Percentiles rank a stretch among this genome's conserved stretches.
These are phyloP conservation scores for Endocalyx cinctus DNA, from an alignment of 2,329 filamentous ascomycete genomes.

Conservation along the genomic window DNA sequence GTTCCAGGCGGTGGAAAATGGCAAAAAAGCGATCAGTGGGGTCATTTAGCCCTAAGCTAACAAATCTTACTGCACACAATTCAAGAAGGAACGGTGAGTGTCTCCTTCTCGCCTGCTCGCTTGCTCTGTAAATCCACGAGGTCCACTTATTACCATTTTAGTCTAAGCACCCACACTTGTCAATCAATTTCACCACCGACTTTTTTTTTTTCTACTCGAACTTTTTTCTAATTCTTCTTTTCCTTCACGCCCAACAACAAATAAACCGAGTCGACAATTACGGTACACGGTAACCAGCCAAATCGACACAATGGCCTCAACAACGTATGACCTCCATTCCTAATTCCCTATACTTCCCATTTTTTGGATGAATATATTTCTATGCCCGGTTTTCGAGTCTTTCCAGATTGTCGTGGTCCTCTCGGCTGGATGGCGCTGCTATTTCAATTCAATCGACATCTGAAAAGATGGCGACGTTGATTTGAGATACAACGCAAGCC, in stretches of 20 bases:
- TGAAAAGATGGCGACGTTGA: conserved; percentile 17
- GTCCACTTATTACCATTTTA: no score
- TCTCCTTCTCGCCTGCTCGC: neutral
- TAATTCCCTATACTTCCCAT: conserved; percentile 13
- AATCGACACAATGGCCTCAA: conserved; percentile 31
- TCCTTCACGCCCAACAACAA: conserved; percentile 14
- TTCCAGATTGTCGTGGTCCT: conserved; percentile 77
- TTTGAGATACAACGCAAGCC: conserved; percentile 45
- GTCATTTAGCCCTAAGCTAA: conserved; percentile 1
- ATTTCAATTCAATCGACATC: conserved; percentile 30
- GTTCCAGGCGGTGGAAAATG: conserved; percentile 17
- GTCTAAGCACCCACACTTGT: no score
- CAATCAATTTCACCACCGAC: no score
- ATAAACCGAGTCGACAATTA: conserved; percentile 24
- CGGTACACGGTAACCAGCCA: conserved; percentile 14
- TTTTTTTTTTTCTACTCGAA: conserved; percentile 6
- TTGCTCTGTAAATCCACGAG: neutral
- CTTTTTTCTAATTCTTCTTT: conserved; percentile 9
- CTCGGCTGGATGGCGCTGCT: conserved; percentile 61
- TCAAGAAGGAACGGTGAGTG: no score
- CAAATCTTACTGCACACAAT: neutral
- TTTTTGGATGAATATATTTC: no score
- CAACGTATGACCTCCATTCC: conserved; percentile 43
- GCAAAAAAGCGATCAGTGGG: conserved; percentile 18
- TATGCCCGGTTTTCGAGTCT: conserved; percentile 49